Evolutionary conservation across 2,329 filamentous ascomycete genomes (phyloP), one percentile per base, ranked within the genome.

Genomic region (Nigrospora osmanthi): DNA sequence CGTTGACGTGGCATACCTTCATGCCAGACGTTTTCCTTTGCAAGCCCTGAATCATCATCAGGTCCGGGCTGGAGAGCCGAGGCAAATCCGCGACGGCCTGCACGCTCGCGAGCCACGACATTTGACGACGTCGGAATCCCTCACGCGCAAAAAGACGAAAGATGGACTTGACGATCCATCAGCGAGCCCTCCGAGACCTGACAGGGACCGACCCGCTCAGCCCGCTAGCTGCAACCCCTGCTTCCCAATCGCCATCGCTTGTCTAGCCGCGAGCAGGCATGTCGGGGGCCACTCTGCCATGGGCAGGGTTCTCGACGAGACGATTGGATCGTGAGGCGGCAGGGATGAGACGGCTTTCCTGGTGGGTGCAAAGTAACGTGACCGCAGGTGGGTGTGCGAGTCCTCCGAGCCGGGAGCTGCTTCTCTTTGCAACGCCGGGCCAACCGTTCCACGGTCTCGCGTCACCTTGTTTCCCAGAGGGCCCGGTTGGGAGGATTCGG

Each of bases 221-320:
- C 23, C 23, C 23, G 23, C 23, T 28, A 28, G 23, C 23, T 10
- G 2, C 23, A 28, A 23, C 40, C 32, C 47, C 52, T 52, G 49
- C 47, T 53, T 49, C 52, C 59, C 59, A 61, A 60, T 59, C 52
- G 50, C 52, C 46, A 47, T 52, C 57, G 53, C 55, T 55, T 48
- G 45, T 50, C 43, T 47, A 42, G 49, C 49, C 44, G 42, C 44
- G 46, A 49, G 43, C 56, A 55, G 47, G 55, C 54, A 42, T 42
- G 40, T 9, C 17, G 40, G 35, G 40, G 19, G 44, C 50, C 48
- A 50, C 35, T 11, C 52, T 58, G 55, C 58, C 56, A 52, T 47
- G 56, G 50, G 40, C 58, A 60, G 42, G 59, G 59, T 52, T 59
- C 47, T 52, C 56, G 49, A 34, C 47, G 47, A 23, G 34, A 45